These are phyloP conservation scores for Hericium erinaceus DNA, from an alignment of 768 basidiomycete species.

Conservation along the genomic window DNA sequence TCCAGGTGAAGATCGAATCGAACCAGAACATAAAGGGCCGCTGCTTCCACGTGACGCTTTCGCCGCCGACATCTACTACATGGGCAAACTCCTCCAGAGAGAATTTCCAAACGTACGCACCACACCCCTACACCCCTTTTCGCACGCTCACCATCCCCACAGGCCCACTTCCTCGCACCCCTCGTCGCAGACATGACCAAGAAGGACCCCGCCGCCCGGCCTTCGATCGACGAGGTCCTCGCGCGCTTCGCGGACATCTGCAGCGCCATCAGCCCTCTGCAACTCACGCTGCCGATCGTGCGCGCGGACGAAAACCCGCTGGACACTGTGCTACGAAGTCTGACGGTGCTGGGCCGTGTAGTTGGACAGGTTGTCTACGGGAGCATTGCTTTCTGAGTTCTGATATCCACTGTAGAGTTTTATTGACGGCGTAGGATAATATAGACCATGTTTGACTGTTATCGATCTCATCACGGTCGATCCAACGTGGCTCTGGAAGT, in stretches of 20 bases:
- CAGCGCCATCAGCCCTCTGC: conserved; percentile 18
- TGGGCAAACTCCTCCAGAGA: conserved; percentile 16
- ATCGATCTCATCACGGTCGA: too few relatives aligned
- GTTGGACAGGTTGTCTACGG: too few relatives aligned
- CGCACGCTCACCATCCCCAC: neutral
- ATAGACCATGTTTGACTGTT: too few relatives aligned
- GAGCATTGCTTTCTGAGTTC: too few relatives aligned
- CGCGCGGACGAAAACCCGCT: neutral
- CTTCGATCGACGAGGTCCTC: conserved; percentile 29
- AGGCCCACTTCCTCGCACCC: conserved; percentile 9
- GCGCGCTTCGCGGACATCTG: conserved; percentile 21
- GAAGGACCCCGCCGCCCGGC: conserved; percentile 24
- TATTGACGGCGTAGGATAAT: too few relatives aligned
- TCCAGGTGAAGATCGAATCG: conserved; percentile 18
- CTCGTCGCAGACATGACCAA: conserved; percentile 27
- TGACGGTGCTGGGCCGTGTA: too few relatives aligned
- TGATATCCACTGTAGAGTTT: too few relatives aligned
- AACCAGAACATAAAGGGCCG: conserved; percentile 16
- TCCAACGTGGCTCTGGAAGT: too few relatives aligned
- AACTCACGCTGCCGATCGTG: conserved; percentile 18
- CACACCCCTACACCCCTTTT: neutral
- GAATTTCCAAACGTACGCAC: conserved; percentile 14
- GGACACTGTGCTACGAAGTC: neutral
- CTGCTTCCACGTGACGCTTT: conserved; percentile 15
- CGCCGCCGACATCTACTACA: conserved; percentile 17